Evolutionary conservation across 306 rosid genomes (phyloP), one percentile per base, ranked within the genome.

Genomic region (Castanea sativa): DNA sequence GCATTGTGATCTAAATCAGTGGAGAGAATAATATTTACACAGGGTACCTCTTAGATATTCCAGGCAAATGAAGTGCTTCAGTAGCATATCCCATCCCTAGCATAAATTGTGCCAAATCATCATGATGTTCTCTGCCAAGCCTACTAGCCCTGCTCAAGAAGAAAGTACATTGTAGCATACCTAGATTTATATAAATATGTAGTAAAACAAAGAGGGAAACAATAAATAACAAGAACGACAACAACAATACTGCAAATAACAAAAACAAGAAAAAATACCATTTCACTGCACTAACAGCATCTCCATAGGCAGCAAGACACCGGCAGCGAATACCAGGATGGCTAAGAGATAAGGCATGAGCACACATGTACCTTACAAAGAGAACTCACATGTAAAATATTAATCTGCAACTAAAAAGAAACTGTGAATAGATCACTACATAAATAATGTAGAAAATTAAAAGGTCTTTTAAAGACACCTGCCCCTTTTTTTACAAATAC

Each of bases 281-380:
- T 84, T 95, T 95, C 78, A 95, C 97, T 76, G 99, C 98, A 87
- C 99, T 95, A 84, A 95, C 88, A 80, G 97, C 98, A 82, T 95
- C 99, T 23, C 99, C 99, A 78, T 95, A 91, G 76, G 99, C 99
- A 86, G 98, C 97, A 82, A 95, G 99, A 88, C 98, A 93, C 49
- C 99, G 94, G 72, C 99, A 95, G 58, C 98, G 98, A 71, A 95
- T 95, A 78, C 98, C 99, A 19, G 98, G 99, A 89, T 95, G 99
- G 81, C 92, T 90, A 70, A 95, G 86, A 69, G 98, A 93, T 80
- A 95, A 76, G 80, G 99, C 99, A 87, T 95, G 99, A 45, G 99
- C 98, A 83, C 89, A 87, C 99, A 95, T 95, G 88, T 90, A 93
- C 90, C 99, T 95, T 87, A 71, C 73, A 79, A 79, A 57, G 56